phyloP scores from a whole-genome alignment of 2,329 filamentous ascomycete genomes.

The Geosmithia flava region DNA sequence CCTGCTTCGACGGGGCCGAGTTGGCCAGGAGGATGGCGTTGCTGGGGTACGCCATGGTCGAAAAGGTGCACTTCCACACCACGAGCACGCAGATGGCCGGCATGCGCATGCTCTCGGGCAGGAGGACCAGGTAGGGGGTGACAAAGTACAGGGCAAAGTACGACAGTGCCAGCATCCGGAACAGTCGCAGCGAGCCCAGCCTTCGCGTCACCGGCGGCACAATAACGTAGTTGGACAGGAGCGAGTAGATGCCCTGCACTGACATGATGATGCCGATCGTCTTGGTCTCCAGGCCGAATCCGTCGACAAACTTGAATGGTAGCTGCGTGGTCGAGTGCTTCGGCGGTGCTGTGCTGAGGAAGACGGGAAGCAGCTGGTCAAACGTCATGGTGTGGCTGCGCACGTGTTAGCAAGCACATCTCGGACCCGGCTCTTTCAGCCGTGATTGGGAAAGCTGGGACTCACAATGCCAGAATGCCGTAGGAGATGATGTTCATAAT shows the following conservation, averaged over 20 bases:
- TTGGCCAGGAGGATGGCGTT: constrained; percentile 85
- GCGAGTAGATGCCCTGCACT: constrained; percentile 78
- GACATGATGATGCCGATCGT: constrained; percentile 81
- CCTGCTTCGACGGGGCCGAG: constrained; percentile 68
- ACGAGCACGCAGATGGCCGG: constrained; percentile 65
- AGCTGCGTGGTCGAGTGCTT: constrained; percentile 41
- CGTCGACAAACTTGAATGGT: constrained; percentile 81
- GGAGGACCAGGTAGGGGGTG: constrained; percentile 78
- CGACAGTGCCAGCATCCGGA: constrained; percentile 65
- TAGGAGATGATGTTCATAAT: constrained; percentile 81
- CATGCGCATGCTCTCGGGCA: constrained; percentile 61
- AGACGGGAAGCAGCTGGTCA: constrained; percentile 85
- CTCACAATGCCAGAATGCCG: constrained; percentile 89
- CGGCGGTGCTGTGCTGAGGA: constrained; percentile 59
- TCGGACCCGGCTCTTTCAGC: too few species aligned
- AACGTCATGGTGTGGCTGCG: constrained; percentile 89
- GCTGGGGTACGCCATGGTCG: constrained; percentile 82
- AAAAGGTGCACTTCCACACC: constrained; percentile 85
- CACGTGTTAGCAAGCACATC: constrained; percentile 7
- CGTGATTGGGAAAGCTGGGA: too few species aligned
- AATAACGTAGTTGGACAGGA: constrained; percentile 72
- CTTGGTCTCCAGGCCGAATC: constrained; percentile 73
- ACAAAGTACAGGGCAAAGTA: constrained; percentile 84
- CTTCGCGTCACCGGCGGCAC: constrained; percentile 67
- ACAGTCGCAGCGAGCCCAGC: constrained; percentile 69